Evolutionary conservation across 208 protist genomes (phyloP), one percentile per base, ranked within the genome.

Genomic region (Leishmania tropica): DNA sequence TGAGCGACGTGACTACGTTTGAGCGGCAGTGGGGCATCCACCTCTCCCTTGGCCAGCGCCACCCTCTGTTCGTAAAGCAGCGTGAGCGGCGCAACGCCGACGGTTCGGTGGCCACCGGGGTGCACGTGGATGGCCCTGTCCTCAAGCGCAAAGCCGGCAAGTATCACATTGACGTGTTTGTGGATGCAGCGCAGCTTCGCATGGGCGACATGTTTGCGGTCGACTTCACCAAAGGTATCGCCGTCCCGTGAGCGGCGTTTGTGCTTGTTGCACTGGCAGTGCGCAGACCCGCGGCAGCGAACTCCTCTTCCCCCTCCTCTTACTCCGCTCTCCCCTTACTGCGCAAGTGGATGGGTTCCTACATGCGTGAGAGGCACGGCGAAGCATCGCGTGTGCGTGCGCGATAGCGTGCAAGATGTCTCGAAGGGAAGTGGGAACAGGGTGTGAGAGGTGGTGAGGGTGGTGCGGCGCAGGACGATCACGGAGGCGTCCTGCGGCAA

Each of bases 11-110:
- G 53, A 97, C 95, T 35, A 93, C 93, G 40, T 98, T 98, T 81
- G 95, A 98, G 90, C 87, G 95, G 15, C 95, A 98, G 87, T 96
- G 92, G 87, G 95, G 95, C 48, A 88, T 98, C 45, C 95, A 98
- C 85, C 72, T 98, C 72, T 96, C 92, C 42, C 88, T 98, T 24
- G 95, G 95, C 2, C 93, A 96, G 87, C 90, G 94, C 19, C 95
- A 98, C 81, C 94, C 95, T 6, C 87, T 98, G 19, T 98, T 97
- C 83, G 92, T 95, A 15, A 98, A 98, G 85, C 93, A 96, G 86
- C 65, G 79, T 24, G 87, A 82, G 42, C 84, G 89, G 48, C 88
- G 83, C 75, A 98, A 96, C 78, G 83, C 85, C 15, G 92, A 97
- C 62, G 91, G 91, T 47, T 89, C 81, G 8, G 83, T 92, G 48